These are phyloP conservation scores for Tuber magnatum DNA, from an alignment of 495 filamentous ascomycete species.

Conservation along the genomic window DNA sequence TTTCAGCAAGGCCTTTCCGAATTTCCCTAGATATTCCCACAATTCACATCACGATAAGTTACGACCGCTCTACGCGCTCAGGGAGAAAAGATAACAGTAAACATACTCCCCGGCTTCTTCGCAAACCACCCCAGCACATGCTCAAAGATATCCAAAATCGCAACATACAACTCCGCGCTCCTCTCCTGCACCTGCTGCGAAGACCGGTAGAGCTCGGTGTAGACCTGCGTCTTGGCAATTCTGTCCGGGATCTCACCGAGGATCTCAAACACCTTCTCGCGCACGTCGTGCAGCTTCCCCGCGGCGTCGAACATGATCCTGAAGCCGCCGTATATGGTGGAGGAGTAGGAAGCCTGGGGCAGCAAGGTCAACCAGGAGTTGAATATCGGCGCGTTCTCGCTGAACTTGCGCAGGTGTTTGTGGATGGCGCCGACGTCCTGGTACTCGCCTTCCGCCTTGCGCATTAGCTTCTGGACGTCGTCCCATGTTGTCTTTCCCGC, in stretches of 20 bases:
- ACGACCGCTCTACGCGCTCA: background rate
- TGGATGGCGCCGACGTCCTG: background rate
- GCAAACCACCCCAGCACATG: background rate
- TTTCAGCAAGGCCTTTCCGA: background rate
- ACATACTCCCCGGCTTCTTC: background rate
- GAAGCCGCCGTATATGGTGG: background rate
- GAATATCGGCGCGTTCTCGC: background rate
- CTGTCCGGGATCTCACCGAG: background rate
- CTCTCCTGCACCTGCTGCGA: background rate
- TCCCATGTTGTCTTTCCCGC: background rate
- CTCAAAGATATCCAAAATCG: background rate
- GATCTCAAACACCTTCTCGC: conserved; percentile 1
- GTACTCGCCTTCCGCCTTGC: background rate
- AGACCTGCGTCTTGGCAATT: background rate
- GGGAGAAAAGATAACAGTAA: background rate
- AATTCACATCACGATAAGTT: background rate
- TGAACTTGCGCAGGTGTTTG: background rate
- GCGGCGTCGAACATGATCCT: background rate
- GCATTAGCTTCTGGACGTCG: background rate
- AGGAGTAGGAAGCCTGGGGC: background rate
- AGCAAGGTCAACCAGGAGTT: background rate
- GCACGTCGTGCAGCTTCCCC: background rate
- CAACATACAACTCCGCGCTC: background rate
- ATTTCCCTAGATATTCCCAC: background rate
- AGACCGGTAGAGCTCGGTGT: background rate